phyloP scores from a whole-genome alignment of 2,329 filamentous ascomycete genomes.

The Ophiocordyceps sinensis region DNA sequence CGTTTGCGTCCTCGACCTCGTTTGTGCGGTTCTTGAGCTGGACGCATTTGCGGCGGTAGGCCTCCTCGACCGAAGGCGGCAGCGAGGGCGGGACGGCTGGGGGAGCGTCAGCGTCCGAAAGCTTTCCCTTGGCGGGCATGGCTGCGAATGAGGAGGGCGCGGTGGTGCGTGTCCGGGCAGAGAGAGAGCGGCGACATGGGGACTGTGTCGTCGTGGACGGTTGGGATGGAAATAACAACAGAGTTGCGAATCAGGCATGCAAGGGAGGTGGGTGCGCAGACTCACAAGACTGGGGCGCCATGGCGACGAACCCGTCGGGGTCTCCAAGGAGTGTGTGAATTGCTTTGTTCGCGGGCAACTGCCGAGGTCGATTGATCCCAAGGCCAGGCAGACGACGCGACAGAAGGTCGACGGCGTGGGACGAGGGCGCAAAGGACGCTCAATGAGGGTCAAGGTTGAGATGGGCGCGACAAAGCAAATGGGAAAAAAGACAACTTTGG shows the following conservation, averaged over 20 bases:
- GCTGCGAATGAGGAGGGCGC: constrained; percentile 1
- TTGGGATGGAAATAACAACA: neutral
- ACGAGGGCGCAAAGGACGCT: too few relatives aligned
- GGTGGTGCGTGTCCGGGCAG: neutral
- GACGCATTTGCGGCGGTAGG: constrained; percentile 93
- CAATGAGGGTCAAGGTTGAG: too few relatives aligned
- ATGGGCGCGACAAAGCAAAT: too few relatives aligned
- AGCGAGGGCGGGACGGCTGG: constrained; percentile 42
- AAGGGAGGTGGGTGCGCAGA: constrained; percentile 3
- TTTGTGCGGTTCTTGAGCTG: constrained; percentile 81
- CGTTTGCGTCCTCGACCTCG: constrained; percentile 86
- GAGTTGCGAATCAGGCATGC: neutral
- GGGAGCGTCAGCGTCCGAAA: constrained; percentile 21
- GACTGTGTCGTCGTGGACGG: neutral
- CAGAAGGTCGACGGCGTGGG: too few relatives aligned
- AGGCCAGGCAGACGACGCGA: too few relatives aligned
- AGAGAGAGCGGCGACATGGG: too few relatives aligned
- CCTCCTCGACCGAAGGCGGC: constrained; percentile 85
- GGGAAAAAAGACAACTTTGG: too few relatives aligned
- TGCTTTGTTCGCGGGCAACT: neutral
- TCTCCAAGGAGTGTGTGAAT: neutral
- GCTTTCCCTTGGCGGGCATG: constrained; percentile 22
- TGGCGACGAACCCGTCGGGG: constrained; percentile 4
- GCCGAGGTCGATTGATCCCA: neutral
- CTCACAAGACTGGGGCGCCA: constrained; percentile 16